Evolutionary conservation across 169 alveolate genomes (phyloP), one percentile per base, ranked within the genome.

Genomic region (Eimeria sp.): DNA sequence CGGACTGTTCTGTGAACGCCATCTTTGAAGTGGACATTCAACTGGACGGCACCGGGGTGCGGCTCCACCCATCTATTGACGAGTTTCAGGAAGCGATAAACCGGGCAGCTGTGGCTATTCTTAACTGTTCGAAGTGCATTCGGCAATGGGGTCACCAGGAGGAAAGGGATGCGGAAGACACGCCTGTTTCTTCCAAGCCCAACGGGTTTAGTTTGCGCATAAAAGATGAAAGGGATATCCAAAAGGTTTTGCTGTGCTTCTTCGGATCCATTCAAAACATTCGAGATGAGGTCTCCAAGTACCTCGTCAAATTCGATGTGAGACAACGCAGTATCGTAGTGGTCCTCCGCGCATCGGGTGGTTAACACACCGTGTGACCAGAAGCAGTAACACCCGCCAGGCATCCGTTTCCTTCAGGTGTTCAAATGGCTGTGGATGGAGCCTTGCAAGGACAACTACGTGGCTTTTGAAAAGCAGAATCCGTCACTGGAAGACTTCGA

Each of bases 191-290:
- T 10, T 47, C 89, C 11, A 49, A 61, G 78, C 14, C 70, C 9
- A 84, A 98, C 67, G 98, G 99, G 67, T 99, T 99, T 98, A 98
- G 98, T 94, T 99, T 98, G 90, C 98, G 98, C 98, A 98, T 99
- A 70, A 99, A 99, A 40, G 97, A 98, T 75, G 99, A 99, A 94
- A 98, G 98, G 83, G 99, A 98, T 97, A 99, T 99, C 75, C 99
- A 98, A n/a, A 99, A 99, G 97, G 99, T 99, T 83, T 98, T 99
- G 87, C 96, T 99, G 91, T 97, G 98, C 34, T 97, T 99, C 76
- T 98, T 99, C 76, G 99, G 99, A 47, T 97, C 99, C 58, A 98
- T 98, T 86, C 99, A 98, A 95, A 98, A 99, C 70, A 98, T 99
- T 86, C 98, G 98, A 97, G 98, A 98, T 76, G 98, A 98, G 92